Evolutionary conservation across 2,329 filamentous ascomycete species (phyloP), one percentile per base, ranked within the genome.

Genomic region (Aspergillus pseudonomiae): DNA sequence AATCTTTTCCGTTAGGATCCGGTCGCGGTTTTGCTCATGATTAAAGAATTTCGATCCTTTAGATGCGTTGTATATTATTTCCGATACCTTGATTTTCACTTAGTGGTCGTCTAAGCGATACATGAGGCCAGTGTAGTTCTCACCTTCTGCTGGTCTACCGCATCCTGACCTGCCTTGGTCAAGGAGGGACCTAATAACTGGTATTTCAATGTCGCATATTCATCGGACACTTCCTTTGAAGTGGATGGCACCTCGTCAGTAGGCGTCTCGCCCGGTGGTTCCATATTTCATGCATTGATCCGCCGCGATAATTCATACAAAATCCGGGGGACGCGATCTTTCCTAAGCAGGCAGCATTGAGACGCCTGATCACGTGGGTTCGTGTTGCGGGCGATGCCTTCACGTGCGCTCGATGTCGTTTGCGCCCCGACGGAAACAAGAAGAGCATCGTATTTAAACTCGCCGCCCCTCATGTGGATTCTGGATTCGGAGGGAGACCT

Each of bases 1-100:
- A 70, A 98, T 97, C 77, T 96, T 97, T 61, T 89, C 84, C 0
- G 94, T 97, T 24, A 98, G 85, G 52, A 87, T 84, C 71, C 90
- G 90, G 81, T 98, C 94, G 71, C 89, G 90, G 62, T 81, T 85
- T 75, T 97, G 91, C 77, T 99, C 95, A 64, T 94, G 92, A 70
- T 90, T 92, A 84, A 98, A 99, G 81, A 90, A 99, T 76, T 97
- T 97, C 69, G 93, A 96, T 55, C 95, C 95, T 75, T 96, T 97
- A 19, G 93, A 97, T 12, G 94, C 93, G 77, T 96, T 93, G 80
- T 97, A 98, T 64, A 99, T 99, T 70, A 98, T 90, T 71, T 98
- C 94, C 2, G 94, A 96, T 57, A 99, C 93, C 88, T 90, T 54
- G 57, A 19, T 32, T 28, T n/a, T 12, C 3, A 55, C 28, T 64